Percentiles rank a stretch among this genome's conserved stretches.
Evolutionary conservation across 78 protist species (phyloP).

Genomic region (Diacronema lutheri): DNA sequence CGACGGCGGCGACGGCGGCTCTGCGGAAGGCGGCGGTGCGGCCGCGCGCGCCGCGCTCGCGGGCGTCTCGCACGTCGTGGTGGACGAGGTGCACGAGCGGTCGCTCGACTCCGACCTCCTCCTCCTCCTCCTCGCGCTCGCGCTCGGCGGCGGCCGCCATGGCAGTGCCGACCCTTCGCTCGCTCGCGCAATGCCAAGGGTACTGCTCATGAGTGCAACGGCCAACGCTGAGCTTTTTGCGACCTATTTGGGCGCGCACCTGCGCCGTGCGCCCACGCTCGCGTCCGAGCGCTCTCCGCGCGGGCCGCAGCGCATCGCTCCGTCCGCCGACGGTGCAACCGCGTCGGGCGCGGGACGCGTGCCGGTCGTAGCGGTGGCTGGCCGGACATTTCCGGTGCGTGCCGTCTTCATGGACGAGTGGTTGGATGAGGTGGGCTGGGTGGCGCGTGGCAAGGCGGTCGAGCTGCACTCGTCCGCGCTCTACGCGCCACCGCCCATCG

Average conservation of each 20-base stretch:
- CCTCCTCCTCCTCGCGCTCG: slow-evolving; percentile 41
- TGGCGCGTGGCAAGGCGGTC: too few relatives aligned
- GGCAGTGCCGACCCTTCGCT: not conserved
- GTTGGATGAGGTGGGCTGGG: too few relatives aligned
- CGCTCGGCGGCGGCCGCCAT: not conserved
- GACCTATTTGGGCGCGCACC: slow-evolving; percentile 66
- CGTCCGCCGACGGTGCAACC: too few relatives aligned
- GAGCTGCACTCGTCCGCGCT: not conserved
- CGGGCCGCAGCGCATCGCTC: too few relatives aligned
- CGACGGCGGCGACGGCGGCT: not conserved
- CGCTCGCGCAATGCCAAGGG: slow-evolving; percentile 72
- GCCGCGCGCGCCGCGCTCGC: not conserved
- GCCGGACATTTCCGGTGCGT: slow-evolving; percentile 60
- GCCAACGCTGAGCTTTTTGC: slow-evolving; percentile 71
- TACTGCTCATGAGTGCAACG: slow-evolving; percentile 79
- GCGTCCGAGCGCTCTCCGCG: too few relatives aligned
- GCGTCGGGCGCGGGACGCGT: too few relatives aligned
- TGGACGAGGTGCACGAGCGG: slow-evolving; percentile 68
- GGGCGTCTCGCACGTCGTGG: not conserved
- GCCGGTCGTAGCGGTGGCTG: slow-evolving; percentile 62
- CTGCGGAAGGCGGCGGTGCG: not conserved
- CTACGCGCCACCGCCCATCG: too few relatives aligned
- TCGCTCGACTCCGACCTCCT: slow-evolving; percentile 61
- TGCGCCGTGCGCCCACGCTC: too few relatives aligned
- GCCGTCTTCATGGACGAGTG: slow-evolving; percentile 41